A percentile compares a stretch with the other conserved stretches of the same genome.
phyloP scores from a whole-genome alignment of 805 yeast species.

The Wickerhamomyces strasburgensis region DNA sequence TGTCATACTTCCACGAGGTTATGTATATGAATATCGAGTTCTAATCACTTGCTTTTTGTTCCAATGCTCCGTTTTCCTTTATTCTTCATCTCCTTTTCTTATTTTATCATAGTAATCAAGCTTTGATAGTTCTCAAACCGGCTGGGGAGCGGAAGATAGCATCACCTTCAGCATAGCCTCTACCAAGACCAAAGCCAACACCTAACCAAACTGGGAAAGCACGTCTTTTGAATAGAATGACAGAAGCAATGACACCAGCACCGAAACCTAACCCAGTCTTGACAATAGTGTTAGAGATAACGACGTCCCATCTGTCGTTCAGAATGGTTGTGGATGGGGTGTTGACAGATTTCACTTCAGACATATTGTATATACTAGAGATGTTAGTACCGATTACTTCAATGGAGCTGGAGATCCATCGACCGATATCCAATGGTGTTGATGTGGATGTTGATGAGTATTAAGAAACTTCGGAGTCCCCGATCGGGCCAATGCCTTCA shows the following conservation, averaged over 20 bases:
- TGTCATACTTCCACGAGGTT: too few species aligned
- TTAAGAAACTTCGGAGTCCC: too few species aligned
- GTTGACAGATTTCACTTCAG: slow-evolving; percentile 24
- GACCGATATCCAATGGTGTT: too few species aligned
- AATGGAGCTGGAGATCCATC: too few species aligned
- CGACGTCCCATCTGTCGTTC: slow-evolving; percentile 90
- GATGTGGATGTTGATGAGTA: too few species aligned
- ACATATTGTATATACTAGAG: slow-evolving; percentile 9
- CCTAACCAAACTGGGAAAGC: slow-evolving; percentile 98
- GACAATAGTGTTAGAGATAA: slow-evolving; percentile 86
- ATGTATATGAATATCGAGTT: slow-evolving; percentile 1
- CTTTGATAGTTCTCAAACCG: slow-evolving; percentile 71
- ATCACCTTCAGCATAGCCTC: slow-evolving; percentile 98
- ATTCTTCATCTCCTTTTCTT: neutral
- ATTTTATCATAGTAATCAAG: too few species aligned
- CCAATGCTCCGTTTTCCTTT: neutral
- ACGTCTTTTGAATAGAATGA: slow-evolving; percentile 85
- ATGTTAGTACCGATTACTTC: slow-evolving; percentile 1
- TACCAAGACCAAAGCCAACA: slow-evolving; percentile 94
- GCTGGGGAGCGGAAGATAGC: slow-evolving; percentile 86
- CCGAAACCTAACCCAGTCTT: slow-evolving; percentile 97
- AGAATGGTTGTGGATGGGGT: slow-evolving; percentile 53
- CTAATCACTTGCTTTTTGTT: neutral
- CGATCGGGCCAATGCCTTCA: too few species aligned
- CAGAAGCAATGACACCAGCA: slow-evolving; percentile 91